phyloP scores from a whole-genome alignment of 1,284 basidiomycete species.

The Trametes sp. region DNA sequence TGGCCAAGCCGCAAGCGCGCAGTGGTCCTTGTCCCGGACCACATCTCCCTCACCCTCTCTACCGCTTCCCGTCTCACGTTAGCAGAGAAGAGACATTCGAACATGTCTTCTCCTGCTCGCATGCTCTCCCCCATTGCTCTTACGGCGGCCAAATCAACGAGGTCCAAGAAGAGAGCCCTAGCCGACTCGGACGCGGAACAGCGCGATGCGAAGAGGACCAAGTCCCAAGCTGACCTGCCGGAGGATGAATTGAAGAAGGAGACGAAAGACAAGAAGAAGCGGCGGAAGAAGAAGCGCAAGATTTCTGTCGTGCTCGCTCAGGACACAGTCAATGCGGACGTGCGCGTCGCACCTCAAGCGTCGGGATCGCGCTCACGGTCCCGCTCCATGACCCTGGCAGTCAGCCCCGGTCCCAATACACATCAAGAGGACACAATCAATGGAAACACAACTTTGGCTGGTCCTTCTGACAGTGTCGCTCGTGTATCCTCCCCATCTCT shows the following conservation, averaged over 20 bases:
- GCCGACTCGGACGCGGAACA: constrained; percentile 35
- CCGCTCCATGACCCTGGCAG: constrained; percentile 10
- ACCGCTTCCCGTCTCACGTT: neutral
- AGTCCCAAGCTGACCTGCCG: constrained; percentile 3
- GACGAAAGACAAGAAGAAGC: constrained; percentile 38
- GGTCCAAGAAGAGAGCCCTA: constrained; percentile 22
- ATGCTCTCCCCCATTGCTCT: constrained; percentile 11
- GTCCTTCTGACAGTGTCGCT: constrained; percentile 5
- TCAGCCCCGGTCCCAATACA: neutral
- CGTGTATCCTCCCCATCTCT: constrained; percentile 6
- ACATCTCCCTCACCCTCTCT: neutral
- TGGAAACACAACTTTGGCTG: too few relatives aligned
- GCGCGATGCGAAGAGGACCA: constrained; percentile 23
- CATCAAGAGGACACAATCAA: neutral
- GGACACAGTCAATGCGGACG: constrained; percentile 9
- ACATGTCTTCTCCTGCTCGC: constrained; percentile 23
- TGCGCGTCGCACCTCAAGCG: neutral
- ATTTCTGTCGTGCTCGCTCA: constrained; percentile 29
- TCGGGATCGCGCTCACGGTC: constrained; percentile 19
- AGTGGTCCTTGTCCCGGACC: neutral
- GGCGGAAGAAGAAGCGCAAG: constrained; percentile 40
- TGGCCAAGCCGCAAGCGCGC: neutral
- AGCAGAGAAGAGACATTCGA: neutral
- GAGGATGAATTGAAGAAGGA: constrained; percentile 22
- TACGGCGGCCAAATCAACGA: neutral